These are phyloP conservation scores for Petunia secreta DNA, from an alignment of 257 asterid species.

Conservation along the genomic window DNA sequence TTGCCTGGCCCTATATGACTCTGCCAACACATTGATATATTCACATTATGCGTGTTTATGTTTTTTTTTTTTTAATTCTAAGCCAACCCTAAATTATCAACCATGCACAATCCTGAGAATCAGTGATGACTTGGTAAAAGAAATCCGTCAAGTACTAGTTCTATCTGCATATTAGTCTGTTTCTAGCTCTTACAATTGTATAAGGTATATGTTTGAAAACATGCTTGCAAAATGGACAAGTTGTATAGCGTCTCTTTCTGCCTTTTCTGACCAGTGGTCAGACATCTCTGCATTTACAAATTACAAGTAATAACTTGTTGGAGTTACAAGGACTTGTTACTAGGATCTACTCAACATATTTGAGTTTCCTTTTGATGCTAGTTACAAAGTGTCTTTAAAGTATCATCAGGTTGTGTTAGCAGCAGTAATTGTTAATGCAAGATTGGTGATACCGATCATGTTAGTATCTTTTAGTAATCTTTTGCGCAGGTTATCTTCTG, in stretches of 20 bases:
- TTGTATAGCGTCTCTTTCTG: neutral
- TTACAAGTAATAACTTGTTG: neutral
- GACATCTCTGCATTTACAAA: constrained; percentile 1
- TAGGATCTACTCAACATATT: constrained; percentile 6
- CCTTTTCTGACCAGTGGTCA: neutral
- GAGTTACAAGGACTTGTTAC: neutral
- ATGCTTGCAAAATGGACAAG: neutral
- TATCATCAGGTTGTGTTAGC: neutral
- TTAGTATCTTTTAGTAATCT: neutral
- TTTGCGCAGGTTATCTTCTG: neutral
- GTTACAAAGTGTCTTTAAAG: neutral
- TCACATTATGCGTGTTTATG: neutral
- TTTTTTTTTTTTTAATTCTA: neutral
- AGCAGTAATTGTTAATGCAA: neutral
- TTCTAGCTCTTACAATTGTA: constrained; percentile 3
- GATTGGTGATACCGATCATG: neutral
- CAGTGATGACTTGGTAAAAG: neutral
- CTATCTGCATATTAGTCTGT: neutral
- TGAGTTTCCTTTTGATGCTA: neutral
- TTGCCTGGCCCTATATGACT: neutral
- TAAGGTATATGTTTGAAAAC: neutral
- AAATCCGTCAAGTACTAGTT: neutral
- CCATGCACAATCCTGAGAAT: neutral
- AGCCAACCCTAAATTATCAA: neutral
- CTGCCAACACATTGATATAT: neutral